Evolutionary conservation across 139 green algal genomes (phyloP), one percentile per base, ranked within the genome.

Genomic region (Chlorella sp.): DNA sequence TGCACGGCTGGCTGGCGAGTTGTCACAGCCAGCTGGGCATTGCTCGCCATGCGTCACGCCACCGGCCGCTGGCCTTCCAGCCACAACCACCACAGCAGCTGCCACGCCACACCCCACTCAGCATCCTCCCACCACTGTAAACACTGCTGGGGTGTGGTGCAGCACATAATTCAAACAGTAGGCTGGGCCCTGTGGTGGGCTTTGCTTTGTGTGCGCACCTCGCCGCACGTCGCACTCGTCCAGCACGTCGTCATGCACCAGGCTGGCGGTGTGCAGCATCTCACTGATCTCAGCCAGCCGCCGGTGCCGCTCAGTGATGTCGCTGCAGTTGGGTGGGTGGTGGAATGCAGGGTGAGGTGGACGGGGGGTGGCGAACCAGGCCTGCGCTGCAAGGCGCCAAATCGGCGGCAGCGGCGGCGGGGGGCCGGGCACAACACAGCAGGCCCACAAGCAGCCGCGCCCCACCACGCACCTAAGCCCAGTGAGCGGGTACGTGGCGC

Each of bases 211-310:
- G 36, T 26, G 20, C 78, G 55, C 83, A 97, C 97, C 97, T 92
- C 97, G 88, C 1, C 97, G 89, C 0, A 94, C 86, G 78, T 92
- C 82, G 87, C 96, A 98, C 47, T 99, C 96, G 85, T 99, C 97
- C 62, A 99, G 88, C 68, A 99, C 97, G 80, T 99, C 97, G 84
- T 99, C 97, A 87, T 99, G 97, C 38, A 99, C 97, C 51, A 99
- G 87, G 84, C 89, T 96, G 55, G 97, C 97, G 7, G 97, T 99
- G 93, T 99, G 97, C 85, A 99, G 98, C 97, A 99, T 99, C 86
- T 99, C 97, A 0, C 92, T 98, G 60, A 99, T 99, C 81, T 99
- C 95, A 26, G 97, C 97, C 32, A 99, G 90, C 32, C 96, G 79
- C 60, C 94, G 90, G 62, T 99, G 97, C 81, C 93, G 87, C 16